phyloP scores from a whole-genome alignment of 2,329 filamentous ascomycete genomes.

The Cyanodermella asteris region DNA sequence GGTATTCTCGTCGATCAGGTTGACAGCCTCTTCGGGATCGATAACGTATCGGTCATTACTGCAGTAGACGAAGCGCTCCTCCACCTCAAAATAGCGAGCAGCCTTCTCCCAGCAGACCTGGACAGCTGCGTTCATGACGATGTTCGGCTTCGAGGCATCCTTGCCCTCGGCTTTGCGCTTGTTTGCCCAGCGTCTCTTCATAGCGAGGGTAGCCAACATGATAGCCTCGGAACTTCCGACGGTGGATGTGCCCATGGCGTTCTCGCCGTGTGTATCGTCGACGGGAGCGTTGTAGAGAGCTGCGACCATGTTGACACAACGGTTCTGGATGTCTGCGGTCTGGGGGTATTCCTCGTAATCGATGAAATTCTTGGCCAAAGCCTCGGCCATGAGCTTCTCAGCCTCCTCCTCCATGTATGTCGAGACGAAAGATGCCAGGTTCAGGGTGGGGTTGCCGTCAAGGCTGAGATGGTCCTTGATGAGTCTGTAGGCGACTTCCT shows the following conservation, averaged over 20 bases:
- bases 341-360: conserved; percentile 73
- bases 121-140: conserved; percentile 88
- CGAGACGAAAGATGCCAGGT: conserved; percentile 75
- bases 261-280: conserved; percentile 22
- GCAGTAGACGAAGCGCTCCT: conserved; percentile 58
- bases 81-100: conserved; percentile 73
- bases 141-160: conserved; percentile 59
- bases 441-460: conserved; percentile 73
- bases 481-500: conserved; percentile 83
- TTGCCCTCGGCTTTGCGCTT: conserved; percentile 66
- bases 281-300: conserved; percentile 65
- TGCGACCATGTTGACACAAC: conserved; percentile 79
- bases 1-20: conserved; percentile 44
- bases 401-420: conserved; percentile 97
- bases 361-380: conserved; percentile 89
- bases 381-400: conserved; percentile 84
- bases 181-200: conserved; percentile 92
- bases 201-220: conserved; percentile 44
- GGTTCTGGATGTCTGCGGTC: conserved; percentile 70
- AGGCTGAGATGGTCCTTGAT: conserved; percentile 87
- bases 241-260: conserved; percentile 66
- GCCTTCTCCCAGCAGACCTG: conserved; percentile 97
- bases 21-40: conserved; percentile 38
- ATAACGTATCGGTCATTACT: conserved; percentile 40
- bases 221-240: conserved; percentile 64